Evolutionary conservation across 1,139 yeast species (phyloP).

Genomic region (Waltiozyma sp.): DNA sequence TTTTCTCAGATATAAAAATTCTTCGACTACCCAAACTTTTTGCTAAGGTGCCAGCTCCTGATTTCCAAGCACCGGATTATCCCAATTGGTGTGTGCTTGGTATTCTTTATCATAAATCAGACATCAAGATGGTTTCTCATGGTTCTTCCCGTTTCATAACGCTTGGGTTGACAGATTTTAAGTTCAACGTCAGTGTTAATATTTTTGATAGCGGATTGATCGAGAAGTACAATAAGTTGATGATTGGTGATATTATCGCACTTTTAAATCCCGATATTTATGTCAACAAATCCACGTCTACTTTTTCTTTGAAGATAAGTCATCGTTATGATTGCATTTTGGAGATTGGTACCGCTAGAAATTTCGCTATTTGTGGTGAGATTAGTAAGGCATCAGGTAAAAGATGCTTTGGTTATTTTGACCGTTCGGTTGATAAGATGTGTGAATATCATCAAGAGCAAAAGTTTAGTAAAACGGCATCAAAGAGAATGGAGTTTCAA

Average conservation of each 20-base stretch:
- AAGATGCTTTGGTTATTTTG: slow-evolving; percentile 50
- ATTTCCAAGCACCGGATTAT: slow-evolving; percentile 55
- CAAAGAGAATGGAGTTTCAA: slow-evolving; percentile 65
- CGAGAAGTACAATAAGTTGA: slow-evolving; percentile 58
- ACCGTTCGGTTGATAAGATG: slow-evolving; percentile 37
- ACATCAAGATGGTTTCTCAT: slow-evolving; percentile 34
- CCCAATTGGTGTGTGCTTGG: slow-evolving; percentile 73
- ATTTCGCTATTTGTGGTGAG: slow-evolving; percentile 58
- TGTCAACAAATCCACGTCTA: slow-evolving; percentile 28
- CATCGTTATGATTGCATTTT: slow-evolving; percentile 42
- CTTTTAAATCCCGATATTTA: slow-evolving; percentile 63
- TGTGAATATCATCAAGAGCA: slow-evolving; percentile 68
- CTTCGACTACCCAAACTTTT: slow-evolving; percentile 45
- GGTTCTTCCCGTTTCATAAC: slow-evolving; percentile 44
- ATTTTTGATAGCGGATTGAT: slow-evolving; percentile 55
- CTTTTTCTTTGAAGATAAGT: slow-evolving; percentile 53
- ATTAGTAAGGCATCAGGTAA: slow-evolving; percentile 29
- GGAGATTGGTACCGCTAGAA: slow-evolving; percentile 64
- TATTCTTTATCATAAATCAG: slow-evolving; percentile 47
- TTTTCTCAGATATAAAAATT: slow-evolving; percentile 37
- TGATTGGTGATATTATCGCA: slow-evolving; percentile 65
- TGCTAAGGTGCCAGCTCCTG: slow-evolving; percentile 60
- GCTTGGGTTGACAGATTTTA: slow-evolving; percentile 59
- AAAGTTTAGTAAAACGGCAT: slow-evolving; percentile 39
- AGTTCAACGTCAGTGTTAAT: slow-evolving; percentile 44